Evolutionary conservation across 331 rosid genomes (phyloP).

Genomic region (Telfairia occidentalis): DNA sequence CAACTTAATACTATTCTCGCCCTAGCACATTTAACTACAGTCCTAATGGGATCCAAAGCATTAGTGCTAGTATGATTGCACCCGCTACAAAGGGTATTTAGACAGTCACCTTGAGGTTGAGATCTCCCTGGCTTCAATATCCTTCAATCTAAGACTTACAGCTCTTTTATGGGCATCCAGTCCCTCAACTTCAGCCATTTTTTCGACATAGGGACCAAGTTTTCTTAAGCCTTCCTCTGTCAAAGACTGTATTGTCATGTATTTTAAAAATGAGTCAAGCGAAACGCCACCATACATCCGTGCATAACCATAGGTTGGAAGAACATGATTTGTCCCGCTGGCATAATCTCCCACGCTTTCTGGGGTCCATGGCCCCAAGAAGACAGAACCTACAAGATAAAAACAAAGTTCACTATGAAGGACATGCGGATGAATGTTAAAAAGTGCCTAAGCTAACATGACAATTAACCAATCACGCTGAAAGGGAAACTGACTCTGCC

Average conservation of each 20-base stretch:
- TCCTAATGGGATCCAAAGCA: too few species aligned
- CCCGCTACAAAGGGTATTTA: too few species aligned
- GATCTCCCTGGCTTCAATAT: slow-evolving; percentile 65
- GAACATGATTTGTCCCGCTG: slow-evolving; percentile 96
- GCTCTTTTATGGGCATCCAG: slow-evolving; percentile 96
- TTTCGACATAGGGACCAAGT: slow-evolving; percentile 77
- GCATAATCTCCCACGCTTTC: slow-evolving; percentile 98
- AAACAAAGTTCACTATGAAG: not conserved
- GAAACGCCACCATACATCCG: slow-evolving; percentile 92
- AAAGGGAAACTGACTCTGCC: not conserved
- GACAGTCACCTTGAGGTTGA: slow-evolving; percentile 22
- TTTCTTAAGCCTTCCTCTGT: slow-evolving; percentile 76
- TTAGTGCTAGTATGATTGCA: too few species aligned
- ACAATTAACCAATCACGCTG: not conserved
- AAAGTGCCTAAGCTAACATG: not conserved
- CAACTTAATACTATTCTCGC: too few species aligned
- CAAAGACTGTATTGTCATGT: slow-evolving; percentile 85
- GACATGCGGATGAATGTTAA: not conserved
- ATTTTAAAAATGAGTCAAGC: slow-evolving; percentile 78
- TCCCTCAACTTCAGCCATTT: slow-evolving; percentile 97
- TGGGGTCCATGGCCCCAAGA: slow-evolving; percentile 91
- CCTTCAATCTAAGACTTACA: slow-evolving; percentile 82
- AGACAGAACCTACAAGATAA: slow-evolving; percentile 60
- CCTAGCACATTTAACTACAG: too few species aligned
- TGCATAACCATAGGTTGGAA: slow-evolving; percentile 93